phyloP scores from a whole-genome alignment of 805 yeast genomes.

The Candida sithepensis region DNA sequence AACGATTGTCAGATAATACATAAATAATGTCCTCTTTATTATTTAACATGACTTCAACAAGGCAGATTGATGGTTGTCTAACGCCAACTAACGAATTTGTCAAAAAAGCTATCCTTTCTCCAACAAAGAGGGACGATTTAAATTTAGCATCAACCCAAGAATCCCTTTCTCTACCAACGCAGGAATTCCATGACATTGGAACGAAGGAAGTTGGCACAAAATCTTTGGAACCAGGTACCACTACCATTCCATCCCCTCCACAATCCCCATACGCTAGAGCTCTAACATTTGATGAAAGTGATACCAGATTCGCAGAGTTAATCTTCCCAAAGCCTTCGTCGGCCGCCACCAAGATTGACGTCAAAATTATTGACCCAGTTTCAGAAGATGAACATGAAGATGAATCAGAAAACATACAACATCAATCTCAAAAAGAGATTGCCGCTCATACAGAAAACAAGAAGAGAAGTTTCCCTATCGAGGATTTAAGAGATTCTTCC shows the following conservation, averaged over 20 bases:
- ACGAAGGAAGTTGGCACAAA: conserved; percentile 6
- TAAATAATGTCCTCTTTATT: conserved; percentile 13
- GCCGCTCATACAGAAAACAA: conserved; percentile 4
- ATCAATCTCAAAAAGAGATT: background rate
- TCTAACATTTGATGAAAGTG: conserved; percentile 23
- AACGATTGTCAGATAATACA: background rate
- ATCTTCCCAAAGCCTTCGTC: conserved; percentile 24
- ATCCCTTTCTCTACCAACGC: background rate
- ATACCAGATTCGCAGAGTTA: conserved; percentile 25
- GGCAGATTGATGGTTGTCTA: conserved; percentile 26
- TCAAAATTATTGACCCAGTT: conserved; percentile 6
- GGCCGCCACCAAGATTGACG: conserved; percentile 6
- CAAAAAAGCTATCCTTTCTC: conserved; percentile 4
- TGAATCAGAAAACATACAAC: background rate
- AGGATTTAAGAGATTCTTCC: conserved; percentile 39
- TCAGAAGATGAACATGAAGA: conserved; percentile 9
- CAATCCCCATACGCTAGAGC: conserved; percentile 33
- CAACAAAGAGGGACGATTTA: background rate
- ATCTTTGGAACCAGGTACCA: conserved; percentile 8
- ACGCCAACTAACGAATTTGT: conserved; percentile 19
- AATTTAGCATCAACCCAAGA: conserved; percentile 1
- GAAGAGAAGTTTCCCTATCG: conserved; percentile 41
- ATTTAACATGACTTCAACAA: conserved; percentile 13
- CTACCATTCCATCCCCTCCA: conserved; percentile 37
- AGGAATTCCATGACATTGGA: conserved; percentile 5